Evolutionary conservation across 495 filamentous ascomycete species (phyloP), one percentile per base, ranked within the genome.

Genomic region (Podospora didyma): DNA sequence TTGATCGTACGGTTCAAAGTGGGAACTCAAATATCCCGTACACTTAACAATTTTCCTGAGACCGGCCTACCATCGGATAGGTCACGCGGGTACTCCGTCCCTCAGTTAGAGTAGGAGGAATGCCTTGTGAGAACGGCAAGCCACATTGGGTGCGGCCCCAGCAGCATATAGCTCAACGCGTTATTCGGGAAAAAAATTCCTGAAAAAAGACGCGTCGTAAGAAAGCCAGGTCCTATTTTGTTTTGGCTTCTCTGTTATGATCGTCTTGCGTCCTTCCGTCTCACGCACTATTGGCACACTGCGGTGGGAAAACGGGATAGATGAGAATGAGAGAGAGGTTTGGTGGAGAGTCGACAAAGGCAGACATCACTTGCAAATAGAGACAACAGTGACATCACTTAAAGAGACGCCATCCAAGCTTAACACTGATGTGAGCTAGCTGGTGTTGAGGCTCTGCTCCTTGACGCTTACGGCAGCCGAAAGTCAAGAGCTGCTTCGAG

Each of bases 361-460:
- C n/a, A n/a, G n/a, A n/a, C 26, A 31, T 3, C 26, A 31, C 26
- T 3, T 31, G 26, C 3, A 31, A 31, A 31, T 31, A 31, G 9
- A 31, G 26, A 31, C 26, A 31, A 31, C 9, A 31, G 26, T 4
- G 9, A 31, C 26, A 31, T 31, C 4, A 31, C 9, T 31, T 31
- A 9, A 4, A 31, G 3, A 9, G 26, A 31, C 3, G 26, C 26
- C 26, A 9, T 31, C 4, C 4, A 31, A 9, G 9, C 4, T 31
- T 9, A 31, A 31, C 9, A 31, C 26, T 9, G 3, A 31, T 9
- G 9, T 9, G 9, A 4, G 26, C 9, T 3, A 31, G 26, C 26
- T 9, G 26, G 26, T 23, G 21, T 47, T 52, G 50, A 52, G 50
- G 50, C 50, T 52, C 50, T 52, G 50, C 50, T 11, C 20, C n/a